Evolutionary conservation across 2,329 filamentous ascomycete species (phyloP), one percentile per base, ranked within the genome.

Genomic region (Domatiomyces globalis): DNA sequence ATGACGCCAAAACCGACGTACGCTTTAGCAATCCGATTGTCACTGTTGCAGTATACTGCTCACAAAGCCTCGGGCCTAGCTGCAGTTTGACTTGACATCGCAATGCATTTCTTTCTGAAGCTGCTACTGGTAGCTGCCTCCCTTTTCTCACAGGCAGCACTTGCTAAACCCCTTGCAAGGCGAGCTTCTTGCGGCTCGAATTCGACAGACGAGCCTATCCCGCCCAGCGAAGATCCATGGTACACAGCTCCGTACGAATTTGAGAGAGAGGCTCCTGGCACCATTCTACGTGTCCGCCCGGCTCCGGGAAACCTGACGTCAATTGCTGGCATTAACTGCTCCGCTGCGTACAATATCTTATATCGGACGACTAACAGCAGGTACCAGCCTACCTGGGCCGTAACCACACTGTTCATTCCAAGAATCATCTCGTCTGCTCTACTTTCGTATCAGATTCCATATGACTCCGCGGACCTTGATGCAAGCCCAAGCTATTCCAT

Each of bases 361-460:
- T 71, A 70, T 53, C 63, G 67, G 7, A 69, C 69, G 9, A 69
- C 63, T 1, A 65, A 71, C 54, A 64, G 60, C 36, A 58, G 61
- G 10, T 62, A 63, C 18, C 60, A 67, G 1, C 62, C 70, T 4
- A 65, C 66, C 2, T 64, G 63, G 1, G 65, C 70, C 0, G 65
- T 70, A 0, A 62, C 68, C 1, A 72, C 70, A 0, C 61, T 72
- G 1, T 54, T 72, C 6, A 50, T 51, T 10, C 43, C 49, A 3
- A 54, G 62, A 27, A 63, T 65, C 4, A 61, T 64, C 42, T 54
- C 62, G 46, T 54, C 53, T 47, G 58, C 56, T 43, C 50, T 74
- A 0, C 55, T 74, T 1, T 73, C 71, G 0, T 73, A 70, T 52
- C 69, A 73, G 52, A 61, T 69, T 4, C 60, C 69, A 0, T 52